phyloP scores from a whole-genome alignment of 2,329 filamentous ascomycete genomes.

The Zasmidium angulare region DNA sequence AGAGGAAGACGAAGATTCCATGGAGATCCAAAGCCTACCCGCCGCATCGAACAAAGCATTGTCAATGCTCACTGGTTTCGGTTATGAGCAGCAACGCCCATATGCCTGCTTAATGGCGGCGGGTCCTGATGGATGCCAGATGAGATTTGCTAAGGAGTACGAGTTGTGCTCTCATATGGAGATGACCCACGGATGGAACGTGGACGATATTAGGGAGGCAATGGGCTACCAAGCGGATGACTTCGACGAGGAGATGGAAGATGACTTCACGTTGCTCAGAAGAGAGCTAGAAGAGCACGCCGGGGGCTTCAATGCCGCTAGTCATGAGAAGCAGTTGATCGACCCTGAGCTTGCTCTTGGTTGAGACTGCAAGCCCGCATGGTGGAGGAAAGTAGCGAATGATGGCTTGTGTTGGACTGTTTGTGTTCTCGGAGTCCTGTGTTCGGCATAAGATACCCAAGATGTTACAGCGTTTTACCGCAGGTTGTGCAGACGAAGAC shows the following conservation, averaged over 20 bases:
- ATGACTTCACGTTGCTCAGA: not conserved
- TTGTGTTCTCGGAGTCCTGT: not conserved
- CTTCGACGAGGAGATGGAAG: not conserved
- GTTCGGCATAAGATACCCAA: not conserved
- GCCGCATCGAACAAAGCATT: constrained; percentile 15
- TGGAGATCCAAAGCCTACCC: constrained; percentile 14
- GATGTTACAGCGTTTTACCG: not conserved
- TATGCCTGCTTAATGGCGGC: constrained; percentile 52
- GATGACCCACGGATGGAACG: constrained; percentile 42
- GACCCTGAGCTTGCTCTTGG: not conserved
- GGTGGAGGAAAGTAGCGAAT: not conserved
- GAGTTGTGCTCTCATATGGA: constrained; percentile 59
- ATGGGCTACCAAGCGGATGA: constrained; percentile 8
- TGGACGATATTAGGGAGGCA: constrained; percentile 42
- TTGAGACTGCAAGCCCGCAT: not conserved
- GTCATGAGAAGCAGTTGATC: not conserved
- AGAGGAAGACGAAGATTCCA: constrained; percentile 12
- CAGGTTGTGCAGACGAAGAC: not conserved
- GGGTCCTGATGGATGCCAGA: constrained; percentile 43
- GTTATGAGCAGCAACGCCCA: constrained; percentile 52
- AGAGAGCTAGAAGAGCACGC: not conserved
- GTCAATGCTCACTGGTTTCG: constrained; percentile 54
- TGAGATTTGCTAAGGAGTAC: constrained; percentile 58
- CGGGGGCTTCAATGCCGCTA: not conserved
- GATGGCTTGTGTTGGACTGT: not conserved